Conservation (phyloP, 495 filamentous ascomycete genomes). For the Penicillium manginii region DNA sequence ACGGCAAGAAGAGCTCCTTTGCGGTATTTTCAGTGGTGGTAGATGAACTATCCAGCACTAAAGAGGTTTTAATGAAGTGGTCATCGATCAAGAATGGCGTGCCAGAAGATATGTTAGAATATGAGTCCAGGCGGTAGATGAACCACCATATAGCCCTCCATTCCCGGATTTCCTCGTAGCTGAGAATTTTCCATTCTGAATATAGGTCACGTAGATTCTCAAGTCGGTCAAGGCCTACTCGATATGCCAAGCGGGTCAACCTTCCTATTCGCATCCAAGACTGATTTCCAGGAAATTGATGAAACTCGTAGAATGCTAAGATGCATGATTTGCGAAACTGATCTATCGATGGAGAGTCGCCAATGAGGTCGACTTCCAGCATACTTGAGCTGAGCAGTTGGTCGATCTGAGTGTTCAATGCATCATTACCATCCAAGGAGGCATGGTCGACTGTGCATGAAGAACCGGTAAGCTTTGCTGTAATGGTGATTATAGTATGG, state of each 20-base stretch:
- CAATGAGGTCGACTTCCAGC: slow-evolving; percentile 19
- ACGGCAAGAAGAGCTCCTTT: slow-evolving; percentile 7
- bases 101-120: slow-evolving; percentile 24
- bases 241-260: slow-evolving; percentile 37
- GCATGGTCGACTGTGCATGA: neutral
- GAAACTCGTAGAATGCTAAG: slow-evolving; percentile 41
- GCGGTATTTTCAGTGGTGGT: neutral
- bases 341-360: slow-evolving; percentile 23
- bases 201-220: slow-evolving; percentile 13
- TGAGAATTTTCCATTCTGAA: slow-evolving; percentile 16
- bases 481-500: slow-evolving; percentile 26
- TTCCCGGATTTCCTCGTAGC: slow-evolving; percentile 36
- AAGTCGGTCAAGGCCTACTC: slow-evolving; percentile 25
- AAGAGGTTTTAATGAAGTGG: slow-evolving; percentile 13
- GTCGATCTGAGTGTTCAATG: slow-evolving; percentile 8
- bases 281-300: slow-evolving; percentile 34
- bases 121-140: slow-evolving; percentile 45
- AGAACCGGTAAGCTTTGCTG: slow-evolving; percentile 29
- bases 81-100: slow-evolving; percentile 23
- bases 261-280: slow-evolving; percentile 38
- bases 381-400: slow-evolving; percentile 15
- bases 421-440: no score
- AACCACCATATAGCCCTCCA: slow-evolving; percentile 47
- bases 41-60: neutral
- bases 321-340: slow-evolving; percentile 37